Evolutionary conservation across 2,329 filamentous ascomycete species (phyloP).

Genomic region (Neonectria faginata): DNA sequence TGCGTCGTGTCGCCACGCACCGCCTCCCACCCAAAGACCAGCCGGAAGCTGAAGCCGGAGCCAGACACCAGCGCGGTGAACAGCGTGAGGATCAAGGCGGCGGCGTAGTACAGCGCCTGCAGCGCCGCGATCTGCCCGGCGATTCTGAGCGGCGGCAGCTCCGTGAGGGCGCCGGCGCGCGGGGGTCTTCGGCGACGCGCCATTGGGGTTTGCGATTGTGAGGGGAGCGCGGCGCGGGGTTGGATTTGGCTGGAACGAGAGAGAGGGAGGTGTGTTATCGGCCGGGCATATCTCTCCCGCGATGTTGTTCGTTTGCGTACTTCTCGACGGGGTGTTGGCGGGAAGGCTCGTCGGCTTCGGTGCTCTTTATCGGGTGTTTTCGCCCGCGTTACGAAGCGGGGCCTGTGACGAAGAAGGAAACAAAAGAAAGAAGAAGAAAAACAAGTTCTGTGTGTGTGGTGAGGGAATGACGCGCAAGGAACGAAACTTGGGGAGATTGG

Average conservation of each 20-base stretch:
- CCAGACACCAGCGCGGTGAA: constrained; percentile 72
- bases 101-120: constrained; percentile 67
- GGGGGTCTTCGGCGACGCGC: constrained; percentile 68
- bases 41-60: constrained; percentile 62
- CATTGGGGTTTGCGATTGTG: constrained; percentile 51
- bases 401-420: constrained; percentile 1
- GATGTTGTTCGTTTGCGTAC: constrained; percentile 12
- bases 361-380: background rate
- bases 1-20: constrained; percentile 71
- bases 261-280: constrained; percentile 28
- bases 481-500: background rate
- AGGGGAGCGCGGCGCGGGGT: constrained; percentile 2
- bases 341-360: background rate
- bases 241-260: background rate
- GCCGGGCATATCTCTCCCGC: constrained; percentile 37
- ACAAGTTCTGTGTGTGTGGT: background rate
- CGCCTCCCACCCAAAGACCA: constrained; percentile 69
- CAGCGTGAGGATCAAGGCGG: constrained; percentile 64
- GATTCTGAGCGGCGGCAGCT: constrained; percentile 71
- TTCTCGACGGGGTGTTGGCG: constrained; percentile 9
- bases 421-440: background rate
- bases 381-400: background rate
- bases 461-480: background rate
- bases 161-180: constrained; percentile 69
- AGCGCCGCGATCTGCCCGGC: constrained; percentile 68